Base-by-base conservation (phyloP, 805 yeast genomes). In the Metschnikowia kunwiensis region DNA sequence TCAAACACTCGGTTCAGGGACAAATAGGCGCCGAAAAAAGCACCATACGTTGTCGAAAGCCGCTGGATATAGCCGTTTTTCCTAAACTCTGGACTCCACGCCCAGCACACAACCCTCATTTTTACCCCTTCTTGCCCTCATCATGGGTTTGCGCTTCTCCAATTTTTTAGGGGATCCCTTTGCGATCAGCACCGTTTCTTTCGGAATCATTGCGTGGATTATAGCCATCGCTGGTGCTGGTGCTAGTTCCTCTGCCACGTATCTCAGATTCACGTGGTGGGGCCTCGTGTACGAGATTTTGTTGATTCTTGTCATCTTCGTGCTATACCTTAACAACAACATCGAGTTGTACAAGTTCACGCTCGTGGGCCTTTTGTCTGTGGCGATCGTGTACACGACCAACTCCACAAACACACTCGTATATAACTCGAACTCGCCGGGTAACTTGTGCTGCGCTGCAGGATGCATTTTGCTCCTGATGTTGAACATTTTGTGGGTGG, bases 181-280 rank as follows among this genome's bases (percentile, higher is more conserved):
- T 58, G 95, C 95, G 32, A 70, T 88, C 23, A 74, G 93, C 12
- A 82, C 96, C 5, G 68, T 85, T 24, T 77, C 88, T 1, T 77
- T 89, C 34, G 82, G 88, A 13, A 39, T 64, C 30, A 70, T 87
- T 17, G 77, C 95, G 11, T 91, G 97, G 97, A 68, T 87, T 40
- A 76, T 93, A 33, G 86, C 95, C 7, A 72, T 93, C 36, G 94
- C 83, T 2, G 97, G 97, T 2, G 85, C 95, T 11, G 78, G 85
- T 13, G 58, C 71, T 8, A 49, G 62, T 21, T 36, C 38, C 19
- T 54, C 52, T 19, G 25, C 32, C 11, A 47, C 60, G 5, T 86
- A 82, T 55, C 96, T 97, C 1, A 76, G 78, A 46, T 84, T 91
- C 61, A 77, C 93, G 4, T 91, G 98, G 98, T 93, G 98, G 98